phyloP scores from a whole-genome alignment of 306 rosid genomes.

The Casuarina cunninghamiana region DNA sequence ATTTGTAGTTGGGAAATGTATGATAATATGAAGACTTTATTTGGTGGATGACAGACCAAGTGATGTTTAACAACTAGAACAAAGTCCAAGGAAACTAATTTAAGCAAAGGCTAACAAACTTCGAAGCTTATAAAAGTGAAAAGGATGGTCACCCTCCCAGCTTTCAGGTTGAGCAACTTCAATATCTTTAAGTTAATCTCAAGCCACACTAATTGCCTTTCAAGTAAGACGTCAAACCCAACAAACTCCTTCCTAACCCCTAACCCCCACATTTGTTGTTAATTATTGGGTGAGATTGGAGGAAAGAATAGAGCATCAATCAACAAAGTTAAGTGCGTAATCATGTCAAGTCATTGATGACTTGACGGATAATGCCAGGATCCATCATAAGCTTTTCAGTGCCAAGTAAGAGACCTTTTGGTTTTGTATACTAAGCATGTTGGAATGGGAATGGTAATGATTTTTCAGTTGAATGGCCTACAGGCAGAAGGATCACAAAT shows the following conservation, averaged over 20 bases:
- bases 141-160: conserved; percentile 8
- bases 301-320: too few species aligned
- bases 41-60: too few species aligned
- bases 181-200: conserved; percentile 23
- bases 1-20: too few species aligned
- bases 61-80: background rate
- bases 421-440: background rate
- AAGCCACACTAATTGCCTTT: conserved; percentile 21
- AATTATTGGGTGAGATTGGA: background rate
- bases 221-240: background rate
- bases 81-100: conserved; percentile 8
- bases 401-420: background rate
- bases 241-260: conserved; percentile 14
- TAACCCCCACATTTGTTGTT: background rate
- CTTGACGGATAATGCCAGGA: background rate
- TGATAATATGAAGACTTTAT: too few species aligned
- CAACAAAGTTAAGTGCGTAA: background rate
- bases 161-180: conserved; percentile 20
- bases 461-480: background rate
- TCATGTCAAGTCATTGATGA: background rate
- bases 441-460: background rate
- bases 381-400: background rate
- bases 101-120: conserved; percentile 24
- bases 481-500: background rate
- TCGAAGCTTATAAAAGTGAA: conserved; percentile 21